Base-by-base conservation (phyloP, 495 filamentous ascomycete genomes). In the Articulospora tetracladia region DNA sequence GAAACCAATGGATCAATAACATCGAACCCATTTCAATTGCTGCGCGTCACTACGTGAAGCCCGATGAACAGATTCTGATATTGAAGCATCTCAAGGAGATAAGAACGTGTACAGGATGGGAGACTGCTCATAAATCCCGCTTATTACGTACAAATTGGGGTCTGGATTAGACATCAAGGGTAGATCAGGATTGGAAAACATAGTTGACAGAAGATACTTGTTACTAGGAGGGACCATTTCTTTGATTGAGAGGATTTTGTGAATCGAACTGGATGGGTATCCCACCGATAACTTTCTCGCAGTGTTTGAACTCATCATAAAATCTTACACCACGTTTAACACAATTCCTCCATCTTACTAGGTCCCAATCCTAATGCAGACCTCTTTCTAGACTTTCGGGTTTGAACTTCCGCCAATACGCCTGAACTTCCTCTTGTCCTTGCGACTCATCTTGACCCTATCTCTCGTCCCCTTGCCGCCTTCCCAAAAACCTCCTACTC, bases 391-490 rank as follows among this genome's bases (percentile, higher is more conserved):
- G 51, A 22, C 28, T 24, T 49, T 27, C 23, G 23, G 32, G 51
- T 50, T 59, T 24, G 28, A 23, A 22, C 44, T 49, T 1, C 53
- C 56, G 3, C 74, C 78, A 39, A 75, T 56, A 28, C 86, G 74
- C 58, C 85, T 83, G 68, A 83, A 86, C 76, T 92, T 92, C 67
- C 88, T 77, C 64, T 84, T 84, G 72, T 91, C 86, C 69, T 88
- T 90, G 57, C 85, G 77, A 60, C 86, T 87, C 89, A 92, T 91
- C 59, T 79, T 69, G 20, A 69, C 70, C 69, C 78, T 83, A 70
- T 90, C 86, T 53, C 89, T 73, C n/a, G 87, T 93, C 11, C 91
- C 91, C 70, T 90, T 92, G 1, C 92, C 92, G 17, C 92, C 92
- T 74, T 97, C 92, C 92, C 92, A 96, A 69, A 90, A 97, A 8